A percentile compares a stretch with the other conserved stretches of the same genome.
phyloP scores from a whole-genome alignment of 768 basidiomycete species.

The Tylopilus plumbeoviolaceoides region DNA sequence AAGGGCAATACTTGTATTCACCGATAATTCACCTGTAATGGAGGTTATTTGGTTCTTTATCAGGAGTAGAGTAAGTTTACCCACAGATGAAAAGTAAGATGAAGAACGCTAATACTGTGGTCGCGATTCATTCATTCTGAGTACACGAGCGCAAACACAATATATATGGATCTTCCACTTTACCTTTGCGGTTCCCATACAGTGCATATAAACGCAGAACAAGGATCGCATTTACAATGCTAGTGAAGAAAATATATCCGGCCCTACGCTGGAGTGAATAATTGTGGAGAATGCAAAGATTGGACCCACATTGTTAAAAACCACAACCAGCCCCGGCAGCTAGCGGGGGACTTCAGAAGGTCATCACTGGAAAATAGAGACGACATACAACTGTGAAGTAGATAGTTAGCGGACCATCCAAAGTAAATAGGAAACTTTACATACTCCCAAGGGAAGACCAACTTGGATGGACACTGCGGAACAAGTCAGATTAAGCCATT shows the following conservation, averaged over 20 bases:
- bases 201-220: conserved; percentile 2
- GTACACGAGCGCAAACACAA: not conserved
- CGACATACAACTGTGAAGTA: conserved; percentile 1
- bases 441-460: not conserved
- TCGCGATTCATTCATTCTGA: not conserved
- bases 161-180: not conserved
- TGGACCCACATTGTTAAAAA: not conserved
- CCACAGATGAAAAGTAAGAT: not conserved
- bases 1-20: not conserved
- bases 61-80: not conserved
- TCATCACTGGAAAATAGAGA: not conserved
- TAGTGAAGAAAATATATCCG: conserved; percentile 5
- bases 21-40: conserved; percentile 1
- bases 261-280: not conserved
- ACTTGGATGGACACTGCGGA: not conserved
- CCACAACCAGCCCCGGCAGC: not conserved
- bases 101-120: not conserved
- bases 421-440: not conserved
- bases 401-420: not conserved
- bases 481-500: not conserved
- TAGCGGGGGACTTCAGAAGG: not conserved
- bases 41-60: not conserved
- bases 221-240: conserved; percentile 2
- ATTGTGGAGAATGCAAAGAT: too few species aligned
- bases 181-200: conserved; percentile 2